phyloP scores from a whole-genome alignment of 1,284 basidiomycete species.

The Amylostereum chailletii region DNA sequence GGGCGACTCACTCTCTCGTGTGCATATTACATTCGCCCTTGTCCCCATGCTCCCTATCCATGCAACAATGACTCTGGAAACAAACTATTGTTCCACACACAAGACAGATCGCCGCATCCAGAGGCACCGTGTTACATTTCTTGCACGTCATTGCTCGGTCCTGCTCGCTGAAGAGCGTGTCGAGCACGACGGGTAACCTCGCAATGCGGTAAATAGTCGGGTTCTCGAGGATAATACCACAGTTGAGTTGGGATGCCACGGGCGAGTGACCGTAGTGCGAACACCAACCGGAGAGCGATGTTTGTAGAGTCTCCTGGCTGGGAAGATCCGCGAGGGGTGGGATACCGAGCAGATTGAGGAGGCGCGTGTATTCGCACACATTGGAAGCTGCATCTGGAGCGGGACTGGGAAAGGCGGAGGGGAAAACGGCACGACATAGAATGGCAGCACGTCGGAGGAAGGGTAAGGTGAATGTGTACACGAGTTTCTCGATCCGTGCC shows the following conservation, averaged over 20 bases:
- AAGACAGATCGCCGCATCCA: conserved; percentile 87
- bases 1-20: conserved; percentile 72
- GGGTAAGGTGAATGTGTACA: conserved; percentile 87
- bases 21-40: conserved; percentile 93
- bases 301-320: conserved; percentile 75
- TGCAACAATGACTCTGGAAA: conserved; percentile 90
- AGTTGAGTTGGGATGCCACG: conserved; percentile 64
- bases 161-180: conserved; percentile 72
- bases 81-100: conserved; percentile 88
- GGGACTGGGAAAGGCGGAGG: conserved; percentile 47
- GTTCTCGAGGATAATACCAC: conserved; percentile 72
- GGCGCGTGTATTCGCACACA: conserved; percentile 68
- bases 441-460: conserved; percentile 91
- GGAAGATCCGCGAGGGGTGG: conserved; percentile 73
- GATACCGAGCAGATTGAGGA: conserved; percentile 71
- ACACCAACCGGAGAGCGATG: conserved; percentile 76
- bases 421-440: conserved; percentile 73
- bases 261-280: conserved; percentile 74
- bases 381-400: conserved; percentile 22
- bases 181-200: conserved; percentile 74
- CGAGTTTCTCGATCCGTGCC: conserved; percentile 74
- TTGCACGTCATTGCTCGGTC: conserved; percentile 66
- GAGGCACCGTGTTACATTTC: conserved; percentile 74
- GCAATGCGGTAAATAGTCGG: conserved; percentile 83
- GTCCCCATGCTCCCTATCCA: conserved; percentile 56